Evolutionary conservation across 164 flowering plant genomes (phyloP).

Genomic region (Sedum album): DNA sequence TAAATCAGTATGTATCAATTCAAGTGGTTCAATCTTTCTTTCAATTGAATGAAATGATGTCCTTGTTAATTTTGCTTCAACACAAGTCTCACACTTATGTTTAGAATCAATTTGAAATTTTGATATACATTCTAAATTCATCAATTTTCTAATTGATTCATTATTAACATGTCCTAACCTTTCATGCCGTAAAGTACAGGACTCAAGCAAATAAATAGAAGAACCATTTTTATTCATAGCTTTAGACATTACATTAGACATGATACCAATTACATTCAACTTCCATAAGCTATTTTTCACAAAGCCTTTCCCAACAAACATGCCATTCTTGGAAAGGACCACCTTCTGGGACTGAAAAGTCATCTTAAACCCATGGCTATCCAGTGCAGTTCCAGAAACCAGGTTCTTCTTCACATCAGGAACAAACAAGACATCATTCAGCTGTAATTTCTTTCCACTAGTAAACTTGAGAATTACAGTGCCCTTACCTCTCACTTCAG

Average conservation of each 20-base stretch:
- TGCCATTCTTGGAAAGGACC: background rate
- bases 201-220: too few species aligned
- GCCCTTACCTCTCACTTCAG: background rate
- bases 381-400: background rate
- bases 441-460: background rate
- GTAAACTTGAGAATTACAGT: background rate
- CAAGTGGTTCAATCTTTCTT: background rate
- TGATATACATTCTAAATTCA: background rate
- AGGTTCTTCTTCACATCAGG: background rate
- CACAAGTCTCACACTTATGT: background rate
- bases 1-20: background rate
- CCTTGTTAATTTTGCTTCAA: background rate
- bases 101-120: too few species aligned
- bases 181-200: too few species aligned
- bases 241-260: too few species aligned
- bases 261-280: background rate
- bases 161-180: too few species aligned
- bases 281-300: background rate
- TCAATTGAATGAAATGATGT: background rate
- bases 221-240: too few species aligned
- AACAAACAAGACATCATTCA: background rate
- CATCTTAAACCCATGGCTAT: background rate
- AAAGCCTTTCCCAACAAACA: background rate
- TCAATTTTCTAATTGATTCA: background rate
- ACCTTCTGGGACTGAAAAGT: background rate